Evolutionary conservation across 1,284 basidiomycete species (phyloP).

Genomic region (Cerioporus squamosus): DNA sequence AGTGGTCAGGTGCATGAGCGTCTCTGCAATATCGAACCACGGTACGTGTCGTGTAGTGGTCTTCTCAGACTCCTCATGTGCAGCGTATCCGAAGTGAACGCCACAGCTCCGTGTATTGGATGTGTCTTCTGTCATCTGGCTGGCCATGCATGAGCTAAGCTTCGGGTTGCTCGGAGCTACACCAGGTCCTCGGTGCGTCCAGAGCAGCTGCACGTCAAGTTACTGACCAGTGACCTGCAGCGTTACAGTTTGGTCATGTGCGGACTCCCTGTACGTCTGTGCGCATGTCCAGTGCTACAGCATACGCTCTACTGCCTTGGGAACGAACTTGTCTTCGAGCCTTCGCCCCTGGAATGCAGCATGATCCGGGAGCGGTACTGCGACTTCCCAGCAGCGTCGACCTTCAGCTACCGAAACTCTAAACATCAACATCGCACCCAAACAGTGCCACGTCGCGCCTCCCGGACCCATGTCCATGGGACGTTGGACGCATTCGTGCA

Average conservation of each 20-base stretch:
- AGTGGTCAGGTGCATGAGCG: slow-evolving; percentile 12
- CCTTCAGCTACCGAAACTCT: slow-evolving; percentile 16
- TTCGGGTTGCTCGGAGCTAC: slow-evolving; percentile 4
- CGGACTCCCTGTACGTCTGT: background rate
- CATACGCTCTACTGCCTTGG: background rate
- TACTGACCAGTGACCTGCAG: background rate
- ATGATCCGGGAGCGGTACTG: slow-evolving; percentile 17
- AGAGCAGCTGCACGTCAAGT: background rate
- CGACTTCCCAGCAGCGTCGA: slow-evolving; percentile 9
- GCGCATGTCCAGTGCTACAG: background rate
- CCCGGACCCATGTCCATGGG: background rate
- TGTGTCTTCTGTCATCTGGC: background rate
- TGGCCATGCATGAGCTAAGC: background rate
- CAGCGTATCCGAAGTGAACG: slow-evolving; percentile 6
- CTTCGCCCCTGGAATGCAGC: slow-evolving; percentile 18
- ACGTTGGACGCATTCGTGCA: background rate
- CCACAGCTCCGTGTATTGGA: background rate
- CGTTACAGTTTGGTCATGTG: background rate
- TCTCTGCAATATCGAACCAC: background rate
- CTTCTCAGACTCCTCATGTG: slow-evolving; percentile 10
- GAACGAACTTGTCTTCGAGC: background rate
- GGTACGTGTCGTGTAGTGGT: slow-evolving; percentile 1
- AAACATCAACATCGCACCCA: slow-evolving; percentile 6
- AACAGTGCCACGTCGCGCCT: background rate
- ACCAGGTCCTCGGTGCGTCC: background rate